These are phyloP conservation scores for Mycena belliarum DNA, from an alignment of 768 basidiomycete species.

Conservation along the genomic window DNA sequence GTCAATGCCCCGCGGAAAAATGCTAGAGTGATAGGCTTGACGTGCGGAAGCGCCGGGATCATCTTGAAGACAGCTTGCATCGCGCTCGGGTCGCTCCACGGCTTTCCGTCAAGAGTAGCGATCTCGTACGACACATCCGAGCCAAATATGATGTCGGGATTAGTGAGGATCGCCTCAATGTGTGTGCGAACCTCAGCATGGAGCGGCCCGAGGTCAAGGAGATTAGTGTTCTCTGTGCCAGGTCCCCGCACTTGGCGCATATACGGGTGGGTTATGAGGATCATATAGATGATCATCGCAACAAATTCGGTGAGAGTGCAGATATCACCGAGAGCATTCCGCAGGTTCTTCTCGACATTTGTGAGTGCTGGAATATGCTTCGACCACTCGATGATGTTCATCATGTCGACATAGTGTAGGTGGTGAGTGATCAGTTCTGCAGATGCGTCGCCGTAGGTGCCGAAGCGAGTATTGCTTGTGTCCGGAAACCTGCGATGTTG, in stretches of 20 bases:
- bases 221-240: background rate
- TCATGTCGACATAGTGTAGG: constrained; percentile 4
- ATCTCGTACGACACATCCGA: background rate
- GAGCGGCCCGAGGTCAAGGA: constrained; percentile 2
- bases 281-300: constrained; percentile 14
- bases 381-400: constrained; percentile 20
- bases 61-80: background rate
- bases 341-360: constrained; percentile 27
- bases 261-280: constrained; percentile 24
- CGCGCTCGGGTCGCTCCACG: background rate
- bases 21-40: background rate
- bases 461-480: constrained; percentile 4
- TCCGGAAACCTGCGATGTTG: constrained; percentile 1
- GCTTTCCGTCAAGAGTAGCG: background rate
- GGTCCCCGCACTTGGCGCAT: constrained; percentile 9
- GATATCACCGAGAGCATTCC: constrained; percentile 14
- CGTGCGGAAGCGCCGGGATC: background rate
- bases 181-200: background rate
- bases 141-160: background rate
- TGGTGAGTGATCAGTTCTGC: background rate
- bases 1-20: constrained; percentile 17
- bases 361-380: constrained; percentile 20
- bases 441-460: background rate
- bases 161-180: background rate
- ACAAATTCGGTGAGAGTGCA: constrained; percentile 21